Evolutionary conservation across 306 rosid species (phyloP).

Genomic region (Crataegus laevigata): DNA sequence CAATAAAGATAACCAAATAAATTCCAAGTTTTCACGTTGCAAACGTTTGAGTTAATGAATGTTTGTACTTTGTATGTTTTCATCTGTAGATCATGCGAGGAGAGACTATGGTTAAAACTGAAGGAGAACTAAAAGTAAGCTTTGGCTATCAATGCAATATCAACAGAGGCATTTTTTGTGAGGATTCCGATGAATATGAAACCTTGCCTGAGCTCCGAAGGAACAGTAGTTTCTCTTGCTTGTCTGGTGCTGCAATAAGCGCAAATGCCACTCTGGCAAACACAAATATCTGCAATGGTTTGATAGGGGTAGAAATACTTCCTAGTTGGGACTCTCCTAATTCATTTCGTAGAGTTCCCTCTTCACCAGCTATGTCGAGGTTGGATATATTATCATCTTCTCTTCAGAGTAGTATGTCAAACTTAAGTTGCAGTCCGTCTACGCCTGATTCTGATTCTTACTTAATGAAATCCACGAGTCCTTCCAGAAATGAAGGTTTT

Average conservation of each 20-base stretch:
- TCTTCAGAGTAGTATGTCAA: conserved; percentile 66
- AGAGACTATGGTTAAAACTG: conserved; percentile 43
- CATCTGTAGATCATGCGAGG: conserved; percentile 22
- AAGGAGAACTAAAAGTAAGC: conserved; percentile 83
- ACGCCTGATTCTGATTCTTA: conserved; percentile 64
- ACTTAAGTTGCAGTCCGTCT: conserved; percentile 80
- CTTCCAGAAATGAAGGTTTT: conserved; percentile 64
- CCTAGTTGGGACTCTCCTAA: conserved; percentile 95
- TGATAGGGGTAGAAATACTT: conserved; percentile 84
- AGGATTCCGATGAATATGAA: conserved; percentile 27
- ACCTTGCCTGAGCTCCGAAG: conserved; percentile 45
- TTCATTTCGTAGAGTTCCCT: conserved; percentile 77
- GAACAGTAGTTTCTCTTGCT: conserved; percentile 91
- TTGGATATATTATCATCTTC: conserved; percentile 76
- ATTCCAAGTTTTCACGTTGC: neutral
- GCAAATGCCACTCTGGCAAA: conserved; percentile 94
- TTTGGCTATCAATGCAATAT: conserved; percentile 87
- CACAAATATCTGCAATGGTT: conserved; percentile 91
- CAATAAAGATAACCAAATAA: neutral
- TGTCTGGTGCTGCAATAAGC: conserved; percentile 95
- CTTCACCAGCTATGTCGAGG: conserved; percentile 69
- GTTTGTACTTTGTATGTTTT: conserved; percentile 6
- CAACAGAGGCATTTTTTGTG: conserved; percentile 32
- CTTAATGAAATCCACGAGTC: conserved; percentile 40
- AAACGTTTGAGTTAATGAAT: neutral